Evolutionary conservation across 371 early-diverging fungal species (phyloP).

Genomic region (Mortierella sp.): DNA sequence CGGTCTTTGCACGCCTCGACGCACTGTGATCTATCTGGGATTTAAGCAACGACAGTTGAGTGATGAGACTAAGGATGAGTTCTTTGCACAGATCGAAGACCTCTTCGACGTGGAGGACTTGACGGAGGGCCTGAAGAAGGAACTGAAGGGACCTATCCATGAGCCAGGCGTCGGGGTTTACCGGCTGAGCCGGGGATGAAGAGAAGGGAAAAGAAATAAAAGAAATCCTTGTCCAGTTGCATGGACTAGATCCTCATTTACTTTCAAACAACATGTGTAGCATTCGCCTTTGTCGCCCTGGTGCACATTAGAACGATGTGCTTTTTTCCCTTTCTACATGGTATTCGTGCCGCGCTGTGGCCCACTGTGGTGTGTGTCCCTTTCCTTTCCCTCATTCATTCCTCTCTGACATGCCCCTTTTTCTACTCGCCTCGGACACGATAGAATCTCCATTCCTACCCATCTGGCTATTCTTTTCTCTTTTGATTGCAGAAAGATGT

Average conservation of each 20-base stretch:
- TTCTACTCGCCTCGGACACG: conserved; percentile 25
- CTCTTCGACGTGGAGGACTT: conserved; percentile 23
- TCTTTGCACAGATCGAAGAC: conserved; percentile 56
- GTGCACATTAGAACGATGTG: background rate
- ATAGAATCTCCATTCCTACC: conserved; percentile 32
- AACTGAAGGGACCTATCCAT: background rate
- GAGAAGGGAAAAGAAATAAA: background rate
- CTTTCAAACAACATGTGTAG: background rate
- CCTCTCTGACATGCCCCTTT: conserved; percentile 16
- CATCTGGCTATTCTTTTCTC: background rate
- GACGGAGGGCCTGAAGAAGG: too few relatives aligned
- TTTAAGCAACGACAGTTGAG: conserved; percentile 69
- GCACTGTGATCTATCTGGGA: conserved; percentile 68
- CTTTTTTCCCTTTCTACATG: background rate
- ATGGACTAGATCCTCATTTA: background rate
- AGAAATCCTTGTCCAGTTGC: background rate
- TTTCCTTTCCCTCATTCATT: background rate
- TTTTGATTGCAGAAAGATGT: background rate
- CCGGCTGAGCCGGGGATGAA: conserved; percentile 10
- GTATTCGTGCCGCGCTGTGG: background rate
- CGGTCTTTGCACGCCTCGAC: conserved; percentile 56
- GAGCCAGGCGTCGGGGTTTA: conserved; percentile 29
- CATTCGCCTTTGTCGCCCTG: background rate
- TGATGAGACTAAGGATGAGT: conserved; percentile 58
- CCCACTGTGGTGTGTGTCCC: background rate